Evolutionary conservation across 495 filamentous ascomycete species (phyloP), one percentile per base, ranked within the genome.

Genomic region (Penicillium subrubescens): DNA sequence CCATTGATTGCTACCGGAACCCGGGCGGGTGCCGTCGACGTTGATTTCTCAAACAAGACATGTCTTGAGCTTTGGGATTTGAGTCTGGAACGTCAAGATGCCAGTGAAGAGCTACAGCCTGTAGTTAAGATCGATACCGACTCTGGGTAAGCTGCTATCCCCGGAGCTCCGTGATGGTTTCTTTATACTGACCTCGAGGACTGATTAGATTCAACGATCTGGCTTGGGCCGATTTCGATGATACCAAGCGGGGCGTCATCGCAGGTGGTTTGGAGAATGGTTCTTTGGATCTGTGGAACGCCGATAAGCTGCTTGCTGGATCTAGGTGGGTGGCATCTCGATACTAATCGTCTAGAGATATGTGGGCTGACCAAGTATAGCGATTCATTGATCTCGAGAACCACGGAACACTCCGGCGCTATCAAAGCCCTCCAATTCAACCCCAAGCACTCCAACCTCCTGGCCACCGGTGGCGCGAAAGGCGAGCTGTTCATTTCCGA

Each of bases 381-480:
- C 43, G 90, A 94, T 77, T 83, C 94, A 10, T 80, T 92, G 70
- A 87, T 97, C 70, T 93, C 93, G 63, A 87, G 91, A 73, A 93
- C 92, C n/a, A 89, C 89, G 48, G 97, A 97, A 77, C 95, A 99
- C 73, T 90, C 85, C 41, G 95, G 94, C 19, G 87, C 96, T 33
- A 93, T 97, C 77, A 97, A 97, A 80, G 87, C 94, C 10, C 85
- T 99, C 29, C 93, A 99, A 77, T 99, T 98, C 84, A 99, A 99
- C 80, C 92, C 94, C n/a, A 87, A 91, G 76, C 87, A 91, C 70
- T 89, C 92, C 17, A 93, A 97, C 68, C 87, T 99, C 54, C 84
- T 99, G 63, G 95, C 94, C 57, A 97, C 94, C 17, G 92, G 90
- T 63, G 95, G 95, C 57, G 87, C 92, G 56, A 97, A 97, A 77